phyloP scores from a whole-genome alignment of 1,139 yeast genomes.

The Geotrichum fermentans region DNA sequence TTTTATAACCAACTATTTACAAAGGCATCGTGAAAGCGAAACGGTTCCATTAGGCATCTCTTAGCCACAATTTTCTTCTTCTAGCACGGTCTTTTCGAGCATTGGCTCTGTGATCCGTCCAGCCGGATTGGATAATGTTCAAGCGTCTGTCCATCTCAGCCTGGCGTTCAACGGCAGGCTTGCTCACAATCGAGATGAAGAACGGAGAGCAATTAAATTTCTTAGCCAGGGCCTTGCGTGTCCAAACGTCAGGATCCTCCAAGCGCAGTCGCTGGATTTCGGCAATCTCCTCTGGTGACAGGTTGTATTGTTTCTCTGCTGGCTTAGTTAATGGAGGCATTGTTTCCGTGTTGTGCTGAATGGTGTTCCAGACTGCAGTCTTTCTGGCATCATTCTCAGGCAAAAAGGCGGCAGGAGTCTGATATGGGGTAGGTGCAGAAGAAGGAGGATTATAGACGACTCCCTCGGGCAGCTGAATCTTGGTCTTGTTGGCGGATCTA shows the following conservation, averaged over 20 bases:
- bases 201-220: conserved; percentile 55
- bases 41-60: conserved; percentile 44
- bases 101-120: conserved; percentile 46
- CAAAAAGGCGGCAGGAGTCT: conserved; percentile 69
- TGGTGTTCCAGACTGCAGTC: conserved; percentile 32
- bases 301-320: conserved; percentile 50
- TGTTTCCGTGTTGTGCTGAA: conserved; percentile 29
- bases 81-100: conserved; percentile 54
- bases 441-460: conserved; percentile 43
- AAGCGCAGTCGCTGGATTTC: conserved; percentile 61
- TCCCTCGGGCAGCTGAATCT: conserved; percentile 39
- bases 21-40: not conserved
- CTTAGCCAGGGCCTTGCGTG: conserved; percentile 61
- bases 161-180: conserved; percentile 40
- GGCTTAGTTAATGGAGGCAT: conserved; percentile 39
- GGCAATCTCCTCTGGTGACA: conserved; percentile 55
- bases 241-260: conserved; percentile 59
- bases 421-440: conserved; percentile 49
- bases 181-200: conserved; percentile 52
- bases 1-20: conserved; percentile 10
- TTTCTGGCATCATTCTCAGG: conserved; percentile 61
- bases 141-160: conserved; percentile 46
- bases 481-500: conserved; percentile 41
- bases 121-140: conserved; percentile 42
- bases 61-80: conserved; percentile 58